Evolutionary conservation across 2,329 filamentous ascomycete genomes (phyloP), one percentile per base, ranked within the genome.

Genomic region (Aspergillus fructus): DNA sequence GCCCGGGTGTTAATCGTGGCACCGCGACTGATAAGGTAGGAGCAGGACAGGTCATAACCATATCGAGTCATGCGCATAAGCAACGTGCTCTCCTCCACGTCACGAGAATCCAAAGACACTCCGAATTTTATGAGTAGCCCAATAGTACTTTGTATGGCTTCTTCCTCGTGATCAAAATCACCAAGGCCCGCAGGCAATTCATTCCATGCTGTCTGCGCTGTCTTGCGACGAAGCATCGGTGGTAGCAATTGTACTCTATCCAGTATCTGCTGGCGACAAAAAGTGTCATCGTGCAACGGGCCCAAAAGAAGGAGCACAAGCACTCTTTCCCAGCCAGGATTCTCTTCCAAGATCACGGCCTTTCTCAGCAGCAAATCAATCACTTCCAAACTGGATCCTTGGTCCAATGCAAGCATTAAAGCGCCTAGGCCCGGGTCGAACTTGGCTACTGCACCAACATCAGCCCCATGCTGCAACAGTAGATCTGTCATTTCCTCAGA

Each of bases 361-460:
- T 5, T n/a, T n/a, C n/a, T 3, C 1, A 37, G 15, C 12, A 37
- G 13, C 12, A n/a, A 7, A 15, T n/a, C 34, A 37, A 37, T n/a
- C 7, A 37, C 15, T 4, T n/a, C 34, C 7, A 37, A 13, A 37
- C 15, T 37, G 2, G 34, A 13, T 7, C 5, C 13, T 6, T 13
- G 1, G 5, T n/a, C 13, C 13, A 37, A 4, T 5, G 34, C 34
- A n/a, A n/a, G 9, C 6, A 37, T 13, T n/a, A 37, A 13, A 3
- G 15, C 34, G 13, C 13, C 3, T 6, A 3, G 34, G 0, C 2
- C 12, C 2, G 12, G 5, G 15, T 0, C 0, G 1, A 1, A 37
- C 7, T n/a, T 9, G 2, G 5, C 12, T 15, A n/a, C 6, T 5
- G 34, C 34, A 7, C 2, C 2, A 3, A n/a, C 12, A n/a, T 37